Evolutionary conservation across 306 rosid species (phyloP).

Genomic region (Ziziphus jujuba): DNA sequence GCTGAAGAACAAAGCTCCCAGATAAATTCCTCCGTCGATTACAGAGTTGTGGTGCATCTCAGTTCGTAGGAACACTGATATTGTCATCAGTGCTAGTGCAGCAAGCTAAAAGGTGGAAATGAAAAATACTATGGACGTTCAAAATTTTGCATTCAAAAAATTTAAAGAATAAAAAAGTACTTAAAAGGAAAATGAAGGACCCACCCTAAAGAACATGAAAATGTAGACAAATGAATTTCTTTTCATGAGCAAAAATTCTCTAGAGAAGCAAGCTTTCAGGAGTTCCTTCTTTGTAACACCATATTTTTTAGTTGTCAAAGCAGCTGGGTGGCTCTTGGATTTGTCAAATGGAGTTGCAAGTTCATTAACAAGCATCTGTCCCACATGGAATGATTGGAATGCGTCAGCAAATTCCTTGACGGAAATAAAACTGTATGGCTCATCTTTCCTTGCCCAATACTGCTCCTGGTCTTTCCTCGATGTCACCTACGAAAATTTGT

Average conservation of each 20-base stretch:
- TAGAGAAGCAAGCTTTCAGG: slow-evolving; percentile 53
- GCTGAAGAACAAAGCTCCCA: slow-evolving; percentile 51
- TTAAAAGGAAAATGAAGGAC: too few species aligned
- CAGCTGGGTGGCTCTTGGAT: slow-evolving; percentile 48
- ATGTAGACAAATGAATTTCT: slow-evolving; percentile 50
- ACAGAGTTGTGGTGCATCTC: slow-evolving; percentile 26
- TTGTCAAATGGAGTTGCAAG: slow-evolving; percentile 42
- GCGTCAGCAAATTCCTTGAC: slow-evolving; percentile 40
- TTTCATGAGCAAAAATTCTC: slow-evolving; percentile 55
- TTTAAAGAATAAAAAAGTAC: too few species aligned
- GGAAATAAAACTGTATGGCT: slow-evolving; percentile 36
- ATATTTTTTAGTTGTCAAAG: slow-evolving; percentile 48
- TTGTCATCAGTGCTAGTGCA: too few species aligned
- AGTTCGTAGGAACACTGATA: too few species aligned
- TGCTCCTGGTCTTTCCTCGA: slow-evolving; percentile 68
- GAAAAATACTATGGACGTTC: too few species aligned
- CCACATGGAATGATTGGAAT: slow-evolving; percentile 52
- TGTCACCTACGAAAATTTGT: slow-evolving; percentile 7
- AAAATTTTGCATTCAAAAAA: too few species aligned
- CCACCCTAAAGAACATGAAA: slow-evolving; percentile 55
- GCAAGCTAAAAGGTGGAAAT: too few species aligned
- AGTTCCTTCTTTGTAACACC: slow-evolving; percentile 47
- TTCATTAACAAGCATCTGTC: slow-evolving; percentile 33
- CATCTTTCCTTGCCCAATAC: slow-evolving; percentile 56
- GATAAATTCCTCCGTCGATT: slow-evolving; percentile 32